A percentile compares a stretch with the other conserved stretches of the same genome.
Evolutionary conservation across 2,329 filamentous ascomycete species (phyloP).

Genomic region (Pezicula rhizophila): DNA sequence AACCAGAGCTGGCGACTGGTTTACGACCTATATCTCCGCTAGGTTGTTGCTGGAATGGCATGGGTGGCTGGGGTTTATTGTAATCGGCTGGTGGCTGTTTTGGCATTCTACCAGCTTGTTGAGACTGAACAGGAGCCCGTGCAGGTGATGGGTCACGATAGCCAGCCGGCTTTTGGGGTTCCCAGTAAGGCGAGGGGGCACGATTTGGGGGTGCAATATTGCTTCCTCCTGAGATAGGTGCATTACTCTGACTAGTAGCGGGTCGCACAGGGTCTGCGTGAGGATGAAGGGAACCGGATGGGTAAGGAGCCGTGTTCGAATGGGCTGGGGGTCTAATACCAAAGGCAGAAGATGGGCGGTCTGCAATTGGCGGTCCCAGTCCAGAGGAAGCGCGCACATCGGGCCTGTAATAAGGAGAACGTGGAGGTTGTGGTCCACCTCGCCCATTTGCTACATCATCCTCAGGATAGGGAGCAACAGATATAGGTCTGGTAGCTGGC

Average conservation of each 20-base stretch:
- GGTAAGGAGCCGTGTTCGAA: conserved; percentile 11
- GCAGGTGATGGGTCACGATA: conserved; percentile 36
- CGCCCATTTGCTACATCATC: conserved; percentile 48
- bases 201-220: conserved; percentile 10
- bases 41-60: neutral
- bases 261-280: conserved; percentile 27
- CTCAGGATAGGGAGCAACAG: conserved; percentile 62
- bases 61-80: conserved; percentile 13
- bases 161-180: conserved; percentile 34
- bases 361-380: conserved; percentile 36
- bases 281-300: conserved; percentile 3
- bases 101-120: conserved; percentile 8
- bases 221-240: conserved; percentile 36
- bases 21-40: conserved; percentile 2
- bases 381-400: conserved; percentile 42
- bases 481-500: conserved; percentile 14
- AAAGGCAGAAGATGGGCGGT: conserved; percentile 38
- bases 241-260: conserved; percentile 40
- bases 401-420: conserved; percentile 38
- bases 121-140: neutral
- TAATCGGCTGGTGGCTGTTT: conserved; percentile 15
- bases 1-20: conserved; percentile 3
- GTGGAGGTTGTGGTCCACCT: neutral
- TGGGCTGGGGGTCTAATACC: conserved; percentile 39
- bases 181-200: conserved; percentile 39